A percentile compares a stretch with the other conserved stretches of the same genome.
Evolutionary conservation across 331 rosid genomes (phyloP).

Genomic region (Quercus tomentella): DNA sequence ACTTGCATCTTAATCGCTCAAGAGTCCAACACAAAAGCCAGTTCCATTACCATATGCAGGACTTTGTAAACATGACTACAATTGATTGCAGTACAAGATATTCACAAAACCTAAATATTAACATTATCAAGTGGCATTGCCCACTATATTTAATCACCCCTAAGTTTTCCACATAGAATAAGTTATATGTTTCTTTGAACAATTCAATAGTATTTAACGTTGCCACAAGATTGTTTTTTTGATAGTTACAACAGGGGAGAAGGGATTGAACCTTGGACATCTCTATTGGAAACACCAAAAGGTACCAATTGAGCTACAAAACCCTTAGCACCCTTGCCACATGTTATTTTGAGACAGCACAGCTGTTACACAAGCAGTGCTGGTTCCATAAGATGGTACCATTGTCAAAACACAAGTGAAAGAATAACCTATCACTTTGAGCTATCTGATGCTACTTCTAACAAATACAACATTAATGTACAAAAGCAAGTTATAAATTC

Average conservation of each 20-base stretch:
- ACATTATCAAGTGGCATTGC: background rate
- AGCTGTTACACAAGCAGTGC: background rate
- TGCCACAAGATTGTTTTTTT: no score
- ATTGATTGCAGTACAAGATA: background rate
- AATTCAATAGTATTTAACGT: background rate
- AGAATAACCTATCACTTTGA: no score
- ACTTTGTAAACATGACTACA: background rate
- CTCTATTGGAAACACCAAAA: no score
- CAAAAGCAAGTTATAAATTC: no score
- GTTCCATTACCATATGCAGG: background rate
- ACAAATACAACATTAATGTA: no score
- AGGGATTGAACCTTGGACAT: no score
- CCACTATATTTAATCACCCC: background rate
- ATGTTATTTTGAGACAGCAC: no score
- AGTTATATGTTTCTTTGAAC: background rate
- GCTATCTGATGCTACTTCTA: no score
- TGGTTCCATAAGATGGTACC: background rate
- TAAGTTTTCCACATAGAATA: background rate
- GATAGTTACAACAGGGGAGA: no score
- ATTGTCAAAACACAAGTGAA: background rate
- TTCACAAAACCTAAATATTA: background rate
- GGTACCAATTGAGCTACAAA: no score
- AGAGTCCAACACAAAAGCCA: background rate
- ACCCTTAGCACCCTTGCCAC: background rate
- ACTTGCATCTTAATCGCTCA: background rate